A percentile compares a stretch with the other conserved stretches of the same genome.
These are phyloP conservation scores for Cladosporium sp. DNA, from an alignment of 2,329 filamentous ascomycete genomes.

Conservation along the genomic window DNA sequence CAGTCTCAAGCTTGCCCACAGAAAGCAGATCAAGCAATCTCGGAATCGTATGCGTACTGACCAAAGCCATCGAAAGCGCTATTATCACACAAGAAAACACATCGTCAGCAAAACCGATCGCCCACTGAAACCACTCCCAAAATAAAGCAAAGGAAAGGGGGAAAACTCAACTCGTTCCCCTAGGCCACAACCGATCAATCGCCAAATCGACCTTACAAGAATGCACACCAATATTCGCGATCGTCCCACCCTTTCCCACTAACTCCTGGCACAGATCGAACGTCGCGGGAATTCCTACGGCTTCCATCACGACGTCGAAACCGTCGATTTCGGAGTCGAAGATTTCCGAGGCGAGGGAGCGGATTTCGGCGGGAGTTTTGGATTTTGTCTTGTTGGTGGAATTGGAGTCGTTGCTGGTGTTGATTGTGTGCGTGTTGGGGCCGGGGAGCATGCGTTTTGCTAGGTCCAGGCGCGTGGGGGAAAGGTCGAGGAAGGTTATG, in stretches of 20 bases:
- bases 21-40: slow-evolving; percentile 22
- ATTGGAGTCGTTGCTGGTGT: background rate
- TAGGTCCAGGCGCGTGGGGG: slow-evolving; percentile 43
- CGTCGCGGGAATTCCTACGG: slow-evolving; percentile 50
- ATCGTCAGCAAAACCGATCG: background rate
- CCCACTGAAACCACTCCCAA: no score
- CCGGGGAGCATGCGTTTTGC: slow-evolving; percentile 47
- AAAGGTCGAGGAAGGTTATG: slow-evolving; percentile 50
- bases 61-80: slow-evolving; percentile 23
- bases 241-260: slow-evolving; percentile 48
- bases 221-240: slow-evolving; percentile 57
- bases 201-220: slow-evolving; percentile 50
- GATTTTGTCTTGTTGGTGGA: slow-evolving; percentile 40
- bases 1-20: slow-evolving; percentile 22
- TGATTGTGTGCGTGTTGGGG: slow-evolving; percentile 1
- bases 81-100: background rate
- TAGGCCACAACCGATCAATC: slow-evolving; percentile 51
- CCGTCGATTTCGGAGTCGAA: slow-evolving; percentile 45
- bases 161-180: slow-evolving; percentile 44
- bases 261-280: slow-evolving; percentile 52
- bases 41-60: slow-evolving; percentile 25
- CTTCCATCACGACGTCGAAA: slow-evolving; percentile 55
- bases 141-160: no score
- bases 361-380: slow-evolving; percentile 33
- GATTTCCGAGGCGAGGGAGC: slow-evolving; percentile 37